Percentiles rank a stretch among this genome's conserved stretches.
These are phyloP conservation scores for Immersiporthe knoxdaviesiana DNA, from an alignment of 2,329 filamentous ascomycete genomes.

Conservation along the genomic window DNA sequence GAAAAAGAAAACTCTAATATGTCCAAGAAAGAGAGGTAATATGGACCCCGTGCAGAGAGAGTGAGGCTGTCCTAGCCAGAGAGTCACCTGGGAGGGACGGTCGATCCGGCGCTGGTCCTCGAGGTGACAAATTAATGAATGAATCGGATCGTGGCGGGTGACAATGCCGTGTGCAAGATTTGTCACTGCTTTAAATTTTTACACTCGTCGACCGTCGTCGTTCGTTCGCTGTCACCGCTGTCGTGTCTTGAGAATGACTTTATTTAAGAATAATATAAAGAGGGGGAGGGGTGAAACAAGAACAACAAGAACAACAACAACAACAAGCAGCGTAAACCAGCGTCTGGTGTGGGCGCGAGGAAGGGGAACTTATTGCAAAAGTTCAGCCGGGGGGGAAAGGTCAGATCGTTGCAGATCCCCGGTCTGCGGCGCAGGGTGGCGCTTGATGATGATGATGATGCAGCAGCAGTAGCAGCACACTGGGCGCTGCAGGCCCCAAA, in stretches of 20 bases:
- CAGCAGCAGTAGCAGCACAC: neutral
- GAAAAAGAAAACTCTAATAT: too few species aligned
- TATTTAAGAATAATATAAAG: neutral
- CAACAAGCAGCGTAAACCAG: neutral
- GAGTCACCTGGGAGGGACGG: neutral
- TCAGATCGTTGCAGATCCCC: neutral
- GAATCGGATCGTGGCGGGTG: neutral
- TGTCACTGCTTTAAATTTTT: neutral
- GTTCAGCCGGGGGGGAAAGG: neutral
- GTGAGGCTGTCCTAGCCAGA: neutral
- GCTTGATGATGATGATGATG: conserved; percentile 2
- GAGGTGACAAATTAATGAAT: neutral
- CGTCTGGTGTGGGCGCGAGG: neutral
- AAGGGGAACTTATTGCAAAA: neutral
- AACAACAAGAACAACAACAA: neutral
- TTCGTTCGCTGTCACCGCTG: too few species aligned
- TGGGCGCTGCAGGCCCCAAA: neutral
- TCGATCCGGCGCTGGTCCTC: neutral
- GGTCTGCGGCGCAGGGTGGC: conserved; percentile 4
- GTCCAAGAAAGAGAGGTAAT: too few species aligned
- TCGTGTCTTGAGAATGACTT: neutral
- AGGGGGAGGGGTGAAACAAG: too few species aligned
- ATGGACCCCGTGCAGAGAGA: neutral
- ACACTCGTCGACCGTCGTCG: neutral
- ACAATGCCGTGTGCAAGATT: neutral